A percentile compares a stretch with the other conserved stretches of the same genome.
These are phyloP conservation scores for Ciborinia camelliae DNA, from an alignment of 2,329 filamentous ascomycete species.

Conservation along the genomic window DNA sequence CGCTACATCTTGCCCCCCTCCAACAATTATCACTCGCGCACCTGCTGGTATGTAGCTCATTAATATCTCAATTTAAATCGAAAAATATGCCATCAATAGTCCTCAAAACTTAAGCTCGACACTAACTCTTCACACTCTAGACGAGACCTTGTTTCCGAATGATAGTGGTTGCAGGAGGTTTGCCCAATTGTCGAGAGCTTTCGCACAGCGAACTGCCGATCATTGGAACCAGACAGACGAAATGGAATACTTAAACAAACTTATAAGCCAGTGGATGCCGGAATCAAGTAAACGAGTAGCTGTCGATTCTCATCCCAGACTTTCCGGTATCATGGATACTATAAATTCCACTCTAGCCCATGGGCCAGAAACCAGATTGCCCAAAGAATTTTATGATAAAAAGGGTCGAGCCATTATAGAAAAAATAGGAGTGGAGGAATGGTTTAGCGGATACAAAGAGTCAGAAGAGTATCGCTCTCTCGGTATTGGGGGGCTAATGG, in stretches of 20 bases:
- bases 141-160: conserved; percentile 80
- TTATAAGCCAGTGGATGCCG: conserved; percentile 85
- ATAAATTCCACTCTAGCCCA: conserved; percentile 87
- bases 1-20: conserved; percentile 52
- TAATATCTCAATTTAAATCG: too few species aligned
- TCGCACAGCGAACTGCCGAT: conserved; percentile 67
- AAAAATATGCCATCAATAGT: too few species aligned
- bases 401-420: conserved; percentile 67
- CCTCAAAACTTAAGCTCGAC: neutral
- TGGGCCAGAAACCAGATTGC: conserved; percentile 72
- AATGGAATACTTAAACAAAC: conserved; percentile 76
- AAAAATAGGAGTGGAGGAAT: conserved; percentile 79
- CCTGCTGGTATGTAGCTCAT: conserved; percentile 43
- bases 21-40: conserved; percentile 63
- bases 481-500: conserved; percentile 80
- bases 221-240: conserved; percentile 75
- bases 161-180: conserved; percentile 71
- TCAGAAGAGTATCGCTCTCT: conserved; percentile 82
- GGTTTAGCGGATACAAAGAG: conserved; percentile 85
- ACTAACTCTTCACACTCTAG: conserved; percentile 33
- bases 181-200: conserved; percentile 64
- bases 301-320: conserved; percentile 77
- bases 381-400: conserved; percentile 81
- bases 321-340: conserved; percentile 91
- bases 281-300: conserved; percentile 63